Evolutionary conservation across 306 rosid species (phyloP), one percentile per base, ranked within the genome.

Genomic region (peach (Prunus persica)): DNA sequence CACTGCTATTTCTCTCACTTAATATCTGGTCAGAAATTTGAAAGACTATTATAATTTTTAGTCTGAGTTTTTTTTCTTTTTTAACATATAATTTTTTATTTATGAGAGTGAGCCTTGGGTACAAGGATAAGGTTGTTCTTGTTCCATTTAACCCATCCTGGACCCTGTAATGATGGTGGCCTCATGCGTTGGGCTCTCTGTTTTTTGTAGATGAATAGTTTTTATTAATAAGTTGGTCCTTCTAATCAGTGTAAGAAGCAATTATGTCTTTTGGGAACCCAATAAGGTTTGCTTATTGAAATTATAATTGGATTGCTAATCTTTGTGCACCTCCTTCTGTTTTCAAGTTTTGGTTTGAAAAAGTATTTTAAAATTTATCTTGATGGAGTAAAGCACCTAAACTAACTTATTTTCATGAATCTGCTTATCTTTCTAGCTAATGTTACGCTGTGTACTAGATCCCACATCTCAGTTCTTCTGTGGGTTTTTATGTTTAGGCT

Each of bases 401-500:
- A 24, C n/a, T 3, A 9, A 68, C 58, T 47, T 12, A 3, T 68
- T 22, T 67, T 30, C 61, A 24, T 46, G 74, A 58, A 25, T 45
- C 43, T 12, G 63, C 49, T 66, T 13, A 12, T 27, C 62, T 30
- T 69, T 69, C 74, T 69, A 32, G 50, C 74, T n/a, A 71, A 71
- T 68, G 19, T 27, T 24, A 6, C 16, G 14, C 2, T 69, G 46
- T 15, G 16, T 52, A 34, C 72, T 3, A 47, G 34, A 68, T 50
- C 63, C 51, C 34, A 72, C 67, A 74, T 78, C 52, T 72, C 71
- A 57, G 49, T 12, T 69, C 70, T 80, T 81, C 45, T 43, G 20
- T 81, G 78, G 70, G 68, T 84, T 83, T 73, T 71, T 61, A 76
- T 83, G 69, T 80, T 75, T 84, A 95, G 98, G 99, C 99, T 24